Percentiles rank a stretch among this genome's conserved stretches.
Conservation (phyloP, 1,139 yeast species). For the Zhuliangozyma blackwelliae region DNA sequence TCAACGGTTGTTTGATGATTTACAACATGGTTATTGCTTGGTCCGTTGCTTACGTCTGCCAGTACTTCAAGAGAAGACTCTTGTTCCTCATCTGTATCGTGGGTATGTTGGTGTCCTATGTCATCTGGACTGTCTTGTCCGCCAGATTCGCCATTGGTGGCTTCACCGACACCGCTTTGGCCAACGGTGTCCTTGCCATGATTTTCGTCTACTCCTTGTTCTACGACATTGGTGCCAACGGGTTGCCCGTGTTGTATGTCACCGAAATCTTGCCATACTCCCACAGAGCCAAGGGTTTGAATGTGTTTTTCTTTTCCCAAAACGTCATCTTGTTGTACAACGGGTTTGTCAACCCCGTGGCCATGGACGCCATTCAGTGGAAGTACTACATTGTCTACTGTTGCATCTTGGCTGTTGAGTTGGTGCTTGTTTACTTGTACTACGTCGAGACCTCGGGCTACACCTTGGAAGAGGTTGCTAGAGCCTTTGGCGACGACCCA, state of each 20-base stretch:
- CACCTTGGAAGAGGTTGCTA: slow-evolving; percentile 52
- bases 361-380: slow-evolving; percentile 57
- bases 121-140: slow-evolving; percentile 37
- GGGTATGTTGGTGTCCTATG: slow-evolving; percentile 35
- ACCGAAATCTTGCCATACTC: slow-evolving; percentile 45
- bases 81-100: slow-evolving; percentile 35
- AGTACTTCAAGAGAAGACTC: slow-evolving; percentile 39
- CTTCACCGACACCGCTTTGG: slow-evolving; percentile 26
- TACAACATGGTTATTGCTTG: slow-evolving; percentile 36
- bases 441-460: slow-evolving; percentile 51
- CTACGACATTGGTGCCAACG: slow-evolving; percentile 38
- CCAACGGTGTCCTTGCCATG: slow-evolving; percentile 45
- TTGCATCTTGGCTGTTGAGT: slow-evolving; percentile 35
- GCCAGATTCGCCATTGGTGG: slow-evolving; percentile 37
- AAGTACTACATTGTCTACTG: slow-evolving; percentile 56
- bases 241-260: slow-evolving; percentile 34
- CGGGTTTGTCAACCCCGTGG: slow-evolving; percentile 55
- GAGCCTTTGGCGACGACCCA: slow-evolving; percentile 39
- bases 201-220: slow-evolving; percentile 37
- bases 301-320: slow-evolving; percentile 25
- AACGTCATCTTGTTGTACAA: slow-evolving; percentile 20
- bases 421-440: slow-evolving; percentile 35
- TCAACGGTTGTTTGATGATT: slow-evolving; percentile 43
- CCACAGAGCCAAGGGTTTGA: slow-evolving; percentile 43
- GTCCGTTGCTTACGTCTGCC: slow-evolving; percentile 25